Evolutionary conservation across 805 yeast species (phyloP).

Genomic region (Jamesozyma gamospora): DNA sequence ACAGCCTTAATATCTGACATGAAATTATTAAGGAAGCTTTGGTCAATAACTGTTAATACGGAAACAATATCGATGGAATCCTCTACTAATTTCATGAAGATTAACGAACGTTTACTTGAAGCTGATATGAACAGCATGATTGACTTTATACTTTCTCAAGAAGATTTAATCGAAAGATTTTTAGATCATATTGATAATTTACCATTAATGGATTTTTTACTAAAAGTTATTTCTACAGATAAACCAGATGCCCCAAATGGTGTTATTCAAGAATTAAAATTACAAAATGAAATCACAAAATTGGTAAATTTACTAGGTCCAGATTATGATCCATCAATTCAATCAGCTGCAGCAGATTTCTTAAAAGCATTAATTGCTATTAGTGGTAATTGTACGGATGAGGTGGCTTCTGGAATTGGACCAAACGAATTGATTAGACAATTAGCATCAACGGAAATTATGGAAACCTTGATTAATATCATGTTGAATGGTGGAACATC

Average conservation of each 20-base stretch:
- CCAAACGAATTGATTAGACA: constrained; percentile 92
- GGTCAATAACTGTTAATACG: constrained; percentile 67
- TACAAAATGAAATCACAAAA: constrained; percentile 63
- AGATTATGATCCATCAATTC: constrained; percentile 56
- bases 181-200: constrained; percentile 85
- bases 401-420: constrained; percentile 83
- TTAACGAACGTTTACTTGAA: constrained; percentile 80
- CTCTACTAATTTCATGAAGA: constrained; percentile 84
- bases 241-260: constrained; percentile 86
- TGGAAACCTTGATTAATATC: constrained; percentile 56
- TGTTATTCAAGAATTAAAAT: constrained; percentile 62
- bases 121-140: constrained; percentile 78
- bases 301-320: constrained; percentile 66
- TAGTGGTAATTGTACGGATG: constrained; percentile 84
- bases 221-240: constrained; percentile 86
- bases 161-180: constrained; percentile 66
- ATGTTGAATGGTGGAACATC: constrained; percentile 84
- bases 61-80: constrained; percentile 62
- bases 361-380: constrained; percentile 88
- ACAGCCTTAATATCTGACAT: constrained; percentile 77
- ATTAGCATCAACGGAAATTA: constrained; percentile 64
- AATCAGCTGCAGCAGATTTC: constrained; percentile 92
- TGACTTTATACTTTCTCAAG: constrained; percentile 56
- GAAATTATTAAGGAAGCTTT: constrained; percentile 54
- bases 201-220: constrained; percentile 83